A percentile compares a stretch with the other conserved stretches of the same genome.
Evolutionary conservation across 1,139 yeast genomes (phyloP).

Genomic region (Sporopachydermia cereana): DNA sequence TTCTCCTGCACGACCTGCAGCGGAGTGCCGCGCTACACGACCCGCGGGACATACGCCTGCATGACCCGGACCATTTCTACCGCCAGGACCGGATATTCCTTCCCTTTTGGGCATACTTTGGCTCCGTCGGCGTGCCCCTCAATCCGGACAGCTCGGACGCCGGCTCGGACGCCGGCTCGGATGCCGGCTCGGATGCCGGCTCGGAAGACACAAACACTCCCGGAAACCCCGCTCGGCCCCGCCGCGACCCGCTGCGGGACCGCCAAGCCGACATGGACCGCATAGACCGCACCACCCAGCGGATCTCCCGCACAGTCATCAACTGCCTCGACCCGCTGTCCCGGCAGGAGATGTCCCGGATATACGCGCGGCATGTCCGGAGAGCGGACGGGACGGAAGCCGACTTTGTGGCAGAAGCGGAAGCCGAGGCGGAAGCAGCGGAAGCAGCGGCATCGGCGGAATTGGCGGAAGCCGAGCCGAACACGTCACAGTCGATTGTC

Average conservation of each 20-base stretch:
- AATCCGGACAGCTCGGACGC: background rate
- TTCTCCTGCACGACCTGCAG: background rate
- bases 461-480: background rate
- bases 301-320: background rate
- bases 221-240: too few relatives aligned
- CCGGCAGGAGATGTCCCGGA: background rate
- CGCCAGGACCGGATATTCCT: background rate
- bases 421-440: too few relatives aligned
- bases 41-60: background rate
- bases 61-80: constrained; percentile 4
- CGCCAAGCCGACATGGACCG: background rate
- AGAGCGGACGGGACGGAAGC: too few relatives aligned
- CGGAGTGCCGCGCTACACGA: background rate
- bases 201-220: too few relatives aligned
- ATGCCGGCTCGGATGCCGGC: constrained; percentile 1
- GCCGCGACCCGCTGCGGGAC: too few relatives aligned
- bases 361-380: too few relatives aligned
- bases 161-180: background rate
- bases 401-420: too few relatives aligned
- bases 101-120: background rate
- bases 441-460: too few relatives aligned
- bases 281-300: background rate
- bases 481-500: background rate
- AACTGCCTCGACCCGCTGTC: background rate
- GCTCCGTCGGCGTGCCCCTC: background rate